Conservation (phyloP, 371 early-diverging fungal species). For the Rozella allomycis region DNA sequence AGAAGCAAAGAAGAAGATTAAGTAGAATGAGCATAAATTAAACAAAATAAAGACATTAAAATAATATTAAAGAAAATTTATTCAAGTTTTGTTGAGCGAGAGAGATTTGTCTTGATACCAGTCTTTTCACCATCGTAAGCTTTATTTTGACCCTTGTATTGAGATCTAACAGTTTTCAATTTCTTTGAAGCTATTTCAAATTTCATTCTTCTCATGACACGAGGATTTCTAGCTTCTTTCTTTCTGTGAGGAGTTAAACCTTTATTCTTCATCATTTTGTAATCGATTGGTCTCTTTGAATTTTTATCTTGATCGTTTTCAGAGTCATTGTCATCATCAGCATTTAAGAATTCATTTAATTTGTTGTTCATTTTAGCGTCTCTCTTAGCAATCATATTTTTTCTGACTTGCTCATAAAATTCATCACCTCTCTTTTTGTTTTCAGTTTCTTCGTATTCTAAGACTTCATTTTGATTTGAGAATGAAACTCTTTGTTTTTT, state of each 20-base stretch:
- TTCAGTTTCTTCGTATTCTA: conserved; percentile 9
- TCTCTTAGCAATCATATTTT: conserved; percentile 12
- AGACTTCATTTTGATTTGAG: no score
- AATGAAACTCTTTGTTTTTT: no score
- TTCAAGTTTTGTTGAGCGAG: no score
- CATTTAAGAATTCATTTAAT: neutral
- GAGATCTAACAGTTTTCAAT: conserved; percentile 42
- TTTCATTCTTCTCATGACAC: conserved; percentile 73
- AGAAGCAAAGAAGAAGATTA: no score
- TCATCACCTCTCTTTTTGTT: conserved; percentile 8
- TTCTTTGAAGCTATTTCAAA: conserved; percentile 78
- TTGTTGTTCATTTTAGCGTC: neutral
- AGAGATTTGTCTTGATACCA: conserved; percentile 69
- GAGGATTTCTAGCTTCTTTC: conserved; percentile 82
- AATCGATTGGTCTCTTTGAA: conserved; percentile 56
- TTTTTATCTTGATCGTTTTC: conserved; percentile 4
- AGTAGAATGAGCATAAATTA: no score
- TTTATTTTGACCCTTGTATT: conserved; percentile 22
- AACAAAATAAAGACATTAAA: no score
- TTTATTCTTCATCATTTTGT: conserved; percentile 82
- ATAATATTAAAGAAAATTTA: no score
- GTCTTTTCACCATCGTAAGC: conserved; percentile 77
- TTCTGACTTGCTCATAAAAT: conserved; percentile 13
- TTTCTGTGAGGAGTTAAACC: conserved; percentile 78
- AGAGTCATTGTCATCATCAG: conserved; percentile 1